A percentile compares a stretch with the other conserved stretches of the same genome.
phyloP scores from a whole-genome alignment of 129 eudicot species.

The Calendula officinalis region DNA sequence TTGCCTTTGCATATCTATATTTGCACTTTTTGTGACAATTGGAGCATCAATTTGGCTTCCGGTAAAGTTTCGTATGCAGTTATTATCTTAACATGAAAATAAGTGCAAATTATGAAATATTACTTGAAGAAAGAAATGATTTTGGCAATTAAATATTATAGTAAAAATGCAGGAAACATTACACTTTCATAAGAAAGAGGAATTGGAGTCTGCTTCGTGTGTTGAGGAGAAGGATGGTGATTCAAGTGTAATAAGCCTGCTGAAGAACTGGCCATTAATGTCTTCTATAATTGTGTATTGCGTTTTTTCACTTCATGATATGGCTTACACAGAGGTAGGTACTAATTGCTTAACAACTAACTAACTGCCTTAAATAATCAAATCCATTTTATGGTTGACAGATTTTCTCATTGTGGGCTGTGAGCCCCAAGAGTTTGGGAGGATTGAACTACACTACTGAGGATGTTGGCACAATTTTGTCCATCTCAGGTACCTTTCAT shows the following conservation, averaged over 20 bases:
- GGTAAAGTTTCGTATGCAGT: slow-evolving; percentile 43
- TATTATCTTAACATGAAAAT: not conserved
- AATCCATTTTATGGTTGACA: slow-evolving; percentile 16
- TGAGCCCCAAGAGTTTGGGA: slow-evolving; percentile 71
- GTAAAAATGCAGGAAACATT: slow-evolving; percentile 65
- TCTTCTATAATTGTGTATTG: slow-evolving; percentile 83
- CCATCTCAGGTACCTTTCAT: slow-evolving; percentile 49
- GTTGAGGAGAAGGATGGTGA: slow-evolving; percentile 12
- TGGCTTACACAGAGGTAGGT: slow-evolving; percentile 85
- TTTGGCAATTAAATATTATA: not conserved
- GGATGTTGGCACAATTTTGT: slow-evolving; percentile 68
- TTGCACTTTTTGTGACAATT: slow-evolving; percentile 53
- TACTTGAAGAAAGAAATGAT: slow-evolving; percentile 5
- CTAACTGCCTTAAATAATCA: not conserved
- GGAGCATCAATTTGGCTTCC: slow-evolving; percentile 66
- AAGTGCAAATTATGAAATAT: not conserved
- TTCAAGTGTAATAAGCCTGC: slow-evolving; percentile 40
- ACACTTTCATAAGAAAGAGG: slow-evolving; percentile 54
- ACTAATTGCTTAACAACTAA: not conserved
- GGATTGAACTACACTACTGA: slow-evolving; percentile 69
- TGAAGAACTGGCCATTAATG: slow-evolving; percentile 91
- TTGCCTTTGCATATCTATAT: slow-evolving; percentile 61
- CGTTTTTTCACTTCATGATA: slow-evolving; percentile 81
- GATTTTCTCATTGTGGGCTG: slow-evolving; percentile 98
- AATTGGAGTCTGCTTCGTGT: slow-evolving; percentile 53